Base-by-base conservation (phyloP, 257 asterid genomes). In the Misopates orontium region DNA sequence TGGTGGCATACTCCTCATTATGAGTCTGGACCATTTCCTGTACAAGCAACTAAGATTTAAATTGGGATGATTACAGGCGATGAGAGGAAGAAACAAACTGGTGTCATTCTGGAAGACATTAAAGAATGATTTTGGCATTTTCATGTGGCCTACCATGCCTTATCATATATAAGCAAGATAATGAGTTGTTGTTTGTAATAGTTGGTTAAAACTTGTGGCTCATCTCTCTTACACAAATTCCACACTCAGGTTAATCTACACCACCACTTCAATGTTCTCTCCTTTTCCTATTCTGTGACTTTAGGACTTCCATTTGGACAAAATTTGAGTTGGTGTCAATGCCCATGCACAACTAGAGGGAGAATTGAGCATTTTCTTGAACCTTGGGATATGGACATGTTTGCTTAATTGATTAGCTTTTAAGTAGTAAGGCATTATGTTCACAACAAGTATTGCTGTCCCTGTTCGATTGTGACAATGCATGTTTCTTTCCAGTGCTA, bases 401-500 rank as follows among this genome's bases (percentile, higher is more conserved):
- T 53, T n/a, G 14, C 58, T 53, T 28, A 23, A 25, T 62, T 23
- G 32, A 25, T 28, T 28, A 28, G 36, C 36, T 28, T 28, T 2
- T 28, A 28, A 6, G 1, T 42, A 42, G 17, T 28, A 28, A 42
- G 48, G 16, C 48, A 42, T 42, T 42, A 42, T 10, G 4, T 7
- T 15, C 2, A 15, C 11, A 21, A 19, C 32, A 31, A n/a, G 49
- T 47, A 22, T 49, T 61, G 25, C 42, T 9, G 25, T 18, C 32
- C 12, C 21, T 53, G 63, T 72, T 64, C 56, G 4, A 31, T 63
- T 61, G 44, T 49, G 51, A 50, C 53, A 39, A 54, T 19, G 16
- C 23, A 16, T n/a, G 21, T 64, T 9, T 24, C 36, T 18, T 51
- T 64, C 1, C 10, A 36, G 14, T 65, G 15, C 21, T 42, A 18